These are phyloP conservation scores for Amanita thiersii DNA, from an alignment of 768 basidiomycete species.

Conservation along the genomic window DNA sequence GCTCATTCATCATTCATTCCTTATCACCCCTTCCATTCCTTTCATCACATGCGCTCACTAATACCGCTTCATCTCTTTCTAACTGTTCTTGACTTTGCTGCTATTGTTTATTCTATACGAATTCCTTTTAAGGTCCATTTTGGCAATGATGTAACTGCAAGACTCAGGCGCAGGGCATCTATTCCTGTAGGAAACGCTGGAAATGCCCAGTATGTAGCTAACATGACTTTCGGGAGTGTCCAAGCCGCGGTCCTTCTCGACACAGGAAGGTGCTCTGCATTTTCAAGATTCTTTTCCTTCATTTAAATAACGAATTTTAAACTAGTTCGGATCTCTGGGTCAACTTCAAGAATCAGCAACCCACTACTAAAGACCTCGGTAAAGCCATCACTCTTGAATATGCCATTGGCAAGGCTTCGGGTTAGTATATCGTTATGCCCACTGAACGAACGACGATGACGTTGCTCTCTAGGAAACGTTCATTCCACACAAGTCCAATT, in stretches of 20 bases:
- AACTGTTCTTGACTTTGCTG: slow-evolving; percentile 24
- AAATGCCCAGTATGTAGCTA: slow-evolving; percentile 67
- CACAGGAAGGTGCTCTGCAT: slow-evolving; percentile 54
- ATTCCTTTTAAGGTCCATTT: slow-evolving; percentile 31
- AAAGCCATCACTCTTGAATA: slow-evolving; percentile 50
- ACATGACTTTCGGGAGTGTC: slow-evolving; percentile 58
- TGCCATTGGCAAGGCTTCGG: slow-evolving; percentile 59
- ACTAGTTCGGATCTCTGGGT: slow-evolving; percentile 80
- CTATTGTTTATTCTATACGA: slow-evolving; percentile 25
- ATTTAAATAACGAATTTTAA: slow-evolving; percentile 2
- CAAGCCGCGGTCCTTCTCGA: slow-evolving; percentile 58
- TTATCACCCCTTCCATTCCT: slow-evolving; percentile 16
- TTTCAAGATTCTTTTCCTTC: slow-evolving; percentile 1
- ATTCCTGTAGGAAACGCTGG: slow-evolving; percentile 53
- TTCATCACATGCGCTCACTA: slow-evolving; percentile 27
- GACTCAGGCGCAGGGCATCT: slow-evolving; percentile 23
- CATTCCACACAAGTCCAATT: slow-evolving; percentile 44
- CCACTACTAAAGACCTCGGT: slow-evolving; percentile 48
- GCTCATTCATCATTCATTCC: slow-evolving; percentile 8
- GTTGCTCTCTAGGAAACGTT: slow-evolving; percentile 38
- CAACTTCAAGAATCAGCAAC: slow-evolving; percentile 33
- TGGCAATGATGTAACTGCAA: slow-evolving; percentile 14
- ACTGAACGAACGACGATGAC: slow-evolving; percentile 5
- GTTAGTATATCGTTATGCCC: slow-evolving; percentile 22
- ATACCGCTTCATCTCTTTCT: slow-evolving; percentile 35